A percentile compares a stretch with the other conserved stretches of the same genome.
Evolutionary conservation across 345 rosid genomes (phyloP).

Genomic region (Bretschneidera sinensis): DNA sequence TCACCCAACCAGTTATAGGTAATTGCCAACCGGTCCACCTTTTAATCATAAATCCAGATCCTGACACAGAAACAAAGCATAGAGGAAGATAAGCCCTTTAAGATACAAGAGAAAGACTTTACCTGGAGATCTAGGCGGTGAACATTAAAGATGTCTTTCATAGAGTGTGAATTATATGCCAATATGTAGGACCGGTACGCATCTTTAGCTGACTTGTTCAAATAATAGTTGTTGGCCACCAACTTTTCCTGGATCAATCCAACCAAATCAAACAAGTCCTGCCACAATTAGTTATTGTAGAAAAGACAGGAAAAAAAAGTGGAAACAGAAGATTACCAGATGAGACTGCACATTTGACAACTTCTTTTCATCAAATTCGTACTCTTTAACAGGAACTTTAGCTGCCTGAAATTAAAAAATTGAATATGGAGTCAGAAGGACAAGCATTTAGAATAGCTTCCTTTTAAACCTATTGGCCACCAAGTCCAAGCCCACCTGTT

Average conservation of each 20-base stretch:
- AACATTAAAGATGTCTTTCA: conserved; percentile 91
- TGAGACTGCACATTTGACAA: conserved; percentile 75
- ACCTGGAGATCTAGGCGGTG: conserved; percentile 95
- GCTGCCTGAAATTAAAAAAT: conserved; percentile 47
- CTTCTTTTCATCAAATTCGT: conserved; percentile 77
- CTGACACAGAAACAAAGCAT: neutral
- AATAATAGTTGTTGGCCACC: conserved; percentile 59
- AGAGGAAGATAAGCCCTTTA: neutral
- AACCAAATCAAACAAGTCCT: neutral
- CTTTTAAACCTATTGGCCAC: neutral
- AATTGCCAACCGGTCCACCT: neutral
- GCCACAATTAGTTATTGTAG: neutral
- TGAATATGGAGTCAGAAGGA: neutral
- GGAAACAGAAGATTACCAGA: conserved; percentile 48
- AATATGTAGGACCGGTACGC: conserved; percentile 86
- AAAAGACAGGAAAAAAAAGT: too few relatives aligned
- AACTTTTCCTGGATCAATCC: conserved; percentile 65
- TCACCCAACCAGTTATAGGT: too few relatives aligned
- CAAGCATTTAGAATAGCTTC: neutral
- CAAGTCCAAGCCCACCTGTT: neutral
- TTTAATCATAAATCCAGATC: neutral
- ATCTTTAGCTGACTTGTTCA: conserved; percentile 91
- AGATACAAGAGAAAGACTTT: conserved; percentile 4
- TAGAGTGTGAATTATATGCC: conserved; percentile 93
- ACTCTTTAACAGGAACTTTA: conserved; percentile 89